Evolutionary conservation across 2,329 filamentous ascomycete species (phyloP), one percentile per base, ranked within the genome.

Genomic region (Pseudogymnoascus pannorum): DNA sequence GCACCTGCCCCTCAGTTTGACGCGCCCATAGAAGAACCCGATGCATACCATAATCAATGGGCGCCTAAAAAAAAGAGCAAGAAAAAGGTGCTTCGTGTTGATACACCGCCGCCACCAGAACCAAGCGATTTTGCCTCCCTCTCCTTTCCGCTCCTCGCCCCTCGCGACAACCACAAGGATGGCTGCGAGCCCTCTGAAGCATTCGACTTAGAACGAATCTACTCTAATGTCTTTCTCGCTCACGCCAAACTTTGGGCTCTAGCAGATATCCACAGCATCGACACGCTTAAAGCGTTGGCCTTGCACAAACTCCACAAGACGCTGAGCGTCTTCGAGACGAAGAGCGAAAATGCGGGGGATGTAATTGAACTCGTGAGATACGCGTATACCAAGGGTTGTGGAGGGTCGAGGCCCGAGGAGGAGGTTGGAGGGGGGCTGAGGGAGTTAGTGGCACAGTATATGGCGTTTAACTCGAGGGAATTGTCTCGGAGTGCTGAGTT

Each of bases 261-360:
- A 4, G 66, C 57, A 4, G 59, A 66, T 18, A 42, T 14, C 6
- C 51, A 59, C 9, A 44, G 59, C 14, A 48, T 68, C 11, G 63
- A 62, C n/a, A 57, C 64, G 11, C 44, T 68, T 51, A 68, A 67
- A 44, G 61, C 60, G 2, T 35, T 68, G n/a, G 60, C 63, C 1
- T 36, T 68, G 2, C 63, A 62, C 54, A 68, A 67, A 18, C 63
- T 68, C 4, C 66, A 66, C 57, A 65, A 62, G 35, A 68, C 66
- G 2, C 44, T 68, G 5, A 61, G 60, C 38, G 36, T 62, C 8
- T 67, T 68, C 40, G 6, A 61, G 29, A 57, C 66, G 11, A 33
- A 57, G 16, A 31, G 59, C 9, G 58, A 64, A 16, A 68, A 64
- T 57, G 48, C 62, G 22, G 22, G 26, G 1, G 66, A 66, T 57